Conservation (phyloP, 139 green algal genomes). For the Picochlorum sp. region DNA sequence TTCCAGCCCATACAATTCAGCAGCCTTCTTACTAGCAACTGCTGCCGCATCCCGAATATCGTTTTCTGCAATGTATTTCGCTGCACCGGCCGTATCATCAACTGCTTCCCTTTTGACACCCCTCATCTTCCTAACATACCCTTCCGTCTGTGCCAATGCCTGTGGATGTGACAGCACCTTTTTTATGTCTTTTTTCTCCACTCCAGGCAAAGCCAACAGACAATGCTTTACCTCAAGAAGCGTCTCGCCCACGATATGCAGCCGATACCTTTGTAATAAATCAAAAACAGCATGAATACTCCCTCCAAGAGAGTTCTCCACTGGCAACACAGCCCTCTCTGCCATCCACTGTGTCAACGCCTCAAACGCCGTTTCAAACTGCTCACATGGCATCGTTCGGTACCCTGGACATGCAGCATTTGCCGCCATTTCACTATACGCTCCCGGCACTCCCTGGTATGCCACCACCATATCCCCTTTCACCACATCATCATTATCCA, state of each 20-base stretch:
- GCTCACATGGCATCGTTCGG: constrained; percentile 77
- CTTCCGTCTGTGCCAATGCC: constrained; percentile 62
- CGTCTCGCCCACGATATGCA: constrained; percentile 86
- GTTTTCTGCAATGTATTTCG: constrained; percentile 46
- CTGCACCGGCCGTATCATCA: constrained; percentile 87
- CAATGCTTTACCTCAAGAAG: constrained; percentile 85
- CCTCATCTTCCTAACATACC: constrained; percentile 49
- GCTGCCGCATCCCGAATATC: constrained; percentile 31
- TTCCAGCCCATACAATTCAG: constrained; percentile 59
- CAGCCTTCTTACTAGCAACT: constrained; percentile 53
- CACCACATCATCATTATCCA: background rate
- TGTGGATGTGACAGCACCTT: constrained; percentile 86
- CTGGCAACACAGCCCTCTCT: constrained; percentile 61
- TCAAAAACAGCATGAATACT: constrained; percentile 83
- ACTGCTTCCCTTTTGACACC: constrained; percentile 67
- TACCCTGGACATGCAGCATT: constrained; percentile 63
- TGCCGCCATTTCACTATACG: constrained; percentile 88
- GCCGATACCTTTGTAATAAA: constrained; percentile 69
- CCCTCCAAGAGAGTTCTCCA: constrained; percentile 77
- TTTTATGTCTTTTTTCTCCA: constrained; percentile 57
- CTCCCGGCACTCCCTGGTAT: constrained; percentile 86
- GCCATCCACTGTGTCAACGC: constrained; percentile 50
- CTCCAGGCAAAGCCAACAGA: constrained; percentile 83
- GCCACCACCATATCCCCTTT: constrained; percentile 22
- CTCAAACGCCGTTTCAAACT: constrained; percentile 94